These are phyloP conservation scores for Cyberlindnera saturnus DNA, from an alignment of 805 yeast genomes.

Conservation along the genomic window DNA sequence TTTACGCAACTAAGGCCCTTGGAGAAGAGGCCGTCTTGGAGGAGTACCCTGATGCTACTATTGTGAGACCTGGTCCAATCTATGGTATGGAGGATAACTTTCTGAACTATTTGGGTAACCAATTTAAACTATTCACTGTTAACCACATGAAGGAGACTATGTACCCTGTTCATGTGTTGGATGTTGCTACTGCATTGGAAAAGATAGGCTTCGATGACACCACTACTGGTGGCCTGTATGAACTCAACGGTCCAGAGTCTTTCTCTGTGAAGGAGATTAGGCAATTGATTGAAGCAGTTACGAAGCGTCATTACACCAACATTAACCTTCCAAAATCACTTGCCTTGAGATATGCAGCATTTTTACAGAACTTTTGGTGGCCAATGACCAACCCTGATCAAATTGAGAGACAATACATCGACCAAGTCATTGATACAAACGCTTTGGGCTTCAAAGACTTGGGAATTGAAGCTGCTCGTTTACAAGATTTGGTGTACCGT, in stretches of 20 bases:
- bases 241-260: constrained; percentile 67
- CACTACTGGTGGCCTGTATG: constrained; percentile 70
- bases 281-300: constrained; percentile 61
- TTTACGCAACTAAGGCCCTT: constrained; percentile 71
- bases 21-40: constrained; percentile 70
- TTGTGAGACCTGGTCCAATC: constrained; percentile 81
- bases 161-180: constrained; percentile 69
- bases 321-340: constrained; percentile 33
- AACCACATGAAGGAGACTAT: constrained; percentile 56
- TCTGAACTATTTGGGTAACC: constrained; percentile 52
- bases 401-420: constrained; percentile 63
- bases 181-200: constrained; percentile 76
- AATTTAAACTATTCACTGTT: constrained; percentile 58
- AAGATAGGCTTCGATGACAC: constrained; percentile 75
- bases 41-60: constrained; percentile 67
- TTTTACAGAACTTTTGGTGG: constrained; percentile 37
- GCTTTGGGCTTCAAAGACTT: constrained; percentile 66
- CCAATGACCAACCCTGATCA: constrained; percentile 59
- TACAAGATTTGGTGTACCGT: constrained; percentile 43
- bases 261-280: constrained; percentile 58
- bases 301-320: constrained; percentile 34
- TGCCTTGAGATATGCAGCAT: constrained; percentile 29
- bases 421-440: constrained; percentile 54
- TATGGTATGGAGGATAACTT: constrained; percentile 70
- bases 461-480: constrained; percentile 54